Evolutionary conservation across 306 rosid species (phyloP), one percentile per base, ranked within the genome.

Genomic region (Oemleria cerasiformis): DNA sequence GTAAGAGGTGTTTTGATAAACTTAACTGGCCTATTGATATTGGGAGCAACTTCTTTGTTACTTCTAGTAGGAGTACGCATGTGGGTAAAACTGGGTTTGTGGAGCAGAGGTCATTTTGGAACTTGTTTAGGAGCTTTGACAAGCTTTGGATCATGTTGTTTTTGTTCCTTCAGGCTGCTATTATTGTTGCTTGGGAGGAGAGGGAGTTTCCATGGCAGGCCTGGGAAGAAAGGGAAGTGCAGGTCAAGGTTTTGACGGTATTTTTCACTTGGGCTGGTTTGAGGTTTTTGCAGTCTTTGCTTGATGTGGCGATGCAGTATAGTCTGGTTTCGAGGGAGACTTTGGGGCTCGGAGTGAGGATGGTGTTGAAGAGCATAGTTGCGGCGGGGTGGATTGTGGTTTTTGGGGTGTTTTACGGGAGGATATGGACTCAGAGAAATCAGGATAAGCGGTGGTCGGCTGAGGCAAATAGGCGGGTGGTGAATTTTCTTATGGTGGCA

Each of bases 31-130:
- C 98, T 15, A 73, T 91, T 60, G 83, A 92, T 72, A 58, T 86
- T 11, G 92, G 90, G 15, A 88, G 97, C 49, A 92, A 80, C 45
- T 92, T 90, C 47, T 90, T 88, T 65, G 92, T 84, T 71, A 81
- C 84, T 23, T 75, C 80, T 13, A 73, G 88, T 36, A 70, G 72
- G 53, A 81, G 86, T 53, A 88, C 72, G 85, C 96, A 81, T 72
- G 95, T 92, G 61, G 98, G 98, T 5, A 92, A 92, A 83, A 92
- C 98, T 20, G 98, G 98, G 15, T 92, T 86, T 79, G 96, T 92
- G 47, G 98, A 92, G 82, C 95, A 84, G 82, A 86, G 98, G 64
- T 92, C 98, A 56, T 92, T 92, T 78, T 90, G 89, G 95, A 92
- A 92, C 79, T 75, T 92, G 82, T 79, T 82, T 21, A 66, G 98